Evolutionary conservation across 2,329 filamentous ascomycete genomes (phyloP).

Genomic region (Cladophialophora chaetospira): DNA sequence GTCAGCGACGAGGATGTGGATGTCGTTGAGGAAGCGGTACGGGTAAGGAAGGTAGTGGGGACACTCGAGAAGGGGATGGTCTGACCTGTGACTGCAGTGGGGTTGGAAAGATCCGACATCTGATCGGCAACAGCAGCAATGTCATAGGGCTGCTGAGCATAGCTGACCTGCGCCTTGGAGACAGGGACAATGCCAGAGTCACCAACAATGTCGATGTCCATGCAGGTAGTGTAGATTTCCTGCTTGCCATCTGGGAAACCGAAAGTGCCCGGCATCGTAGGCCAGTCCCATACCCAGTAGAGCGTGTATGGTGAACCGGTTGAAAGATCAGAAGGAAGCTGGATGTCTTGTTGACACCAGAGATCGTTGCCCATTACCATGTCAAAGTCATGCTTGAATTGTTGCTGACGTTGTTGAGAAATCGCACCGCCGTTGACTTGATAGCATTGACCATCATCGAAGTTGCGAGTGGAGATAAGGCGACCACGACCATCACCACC

Average conservation of each 20-base stretch:
- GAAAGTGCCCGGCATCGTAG: conserved; percentile 51
- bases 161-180: conserved; percentile 33
- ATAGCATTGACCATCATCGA: conserved; percentile 88
- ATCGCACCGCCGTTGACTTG: conserved; percentile 68
- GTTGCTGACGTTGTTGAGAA: conserved; percentile 59
- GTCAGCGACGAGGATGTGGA: conserved; percentile 1
- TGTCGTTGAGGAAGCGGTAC: conserved; percentile 1
- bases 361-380: conserved; percentile 61
- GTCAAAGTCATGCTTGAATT: conserved; percentile 56
- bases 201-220: conserved; percentile 49
- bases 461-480: conserved; percentile 76
- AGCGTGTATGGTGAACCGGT: conserved; percentile 70
- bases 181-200: conserved; percentile 19
- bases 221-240: conserved; percentile 53
- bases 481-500: conserved; percentile 77
- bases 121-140: conserved; percentile 44
- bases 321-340: conserved; percentile 68
- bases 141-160: conserved; percentile 41
- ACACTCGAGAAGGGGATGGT: conserved; percentile 19
- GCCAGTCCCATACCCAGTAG: conserved; percentile 98
- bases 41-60: not conserved
- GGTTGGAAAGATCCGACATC: conserved; percentile 39
- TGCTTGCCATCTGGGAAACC: conserved; percentile 45
- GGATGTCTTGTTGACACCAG: conserved; percentile 79
- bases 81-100: conserved; percentile 32